A percentile compares a stretch with the other conserved stretches of the same genome.
phyloP scores from a whole-genome alignment of 805 yeast genomes.

The Candida boidinii region DNA sequence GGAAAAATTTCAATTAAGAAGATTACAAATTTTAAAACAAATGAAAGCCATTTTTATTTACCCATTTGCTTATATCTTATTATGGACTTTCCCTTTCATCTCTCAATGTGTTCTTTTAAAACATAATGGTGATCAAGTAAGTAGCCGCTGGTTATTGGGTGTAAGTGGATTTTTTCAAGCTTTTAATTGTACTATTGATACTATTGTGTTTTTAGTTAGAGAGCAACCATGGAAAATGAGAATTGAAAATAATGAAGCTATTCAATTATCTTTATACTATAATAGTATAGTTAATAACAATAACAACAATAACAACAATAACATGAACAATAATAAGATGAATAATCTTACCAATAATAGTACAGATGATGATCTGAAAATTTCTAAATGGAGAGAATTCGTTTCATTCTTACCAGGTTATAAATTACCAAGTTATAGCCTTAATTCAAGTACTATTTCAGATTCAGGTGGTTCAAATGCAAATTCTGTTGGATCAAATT shows the following conservation, averaged over 20 bases:
- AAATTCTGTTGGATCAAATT: too few species aligned
- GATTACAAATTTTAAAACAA: constrained; percentile 64
- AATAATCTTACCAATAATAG: too few species aligned
- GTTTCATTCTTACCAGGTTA: constrained; percentile 22
- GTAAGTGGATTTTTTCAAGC: constrained; percentile 76
- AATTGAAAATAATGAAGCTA: constrained; percentile 16
- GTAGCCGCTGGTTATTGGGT: constrained; percentile 62
- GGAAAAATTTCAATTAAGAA: constrained; percentile 51
- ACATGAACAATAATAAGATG: too few species aligned
- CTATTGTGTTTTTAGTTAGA: constrained; percentile 63
- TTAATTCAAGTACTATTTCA: too few species aligned
- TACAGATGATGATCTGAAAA: too few species aligned
- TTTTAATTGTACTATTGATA: constrained; percentile 69
- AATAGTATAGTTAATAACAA: too few species aligned
- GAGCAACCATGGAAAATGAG: constrained; percentile 67
- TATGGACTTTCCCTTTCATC: constrained; percentile 79
- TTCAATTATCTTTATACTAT: too few species aligned
- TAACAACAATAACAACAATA: too few species aligned
- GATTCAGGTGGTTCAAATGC: too few species aligned
- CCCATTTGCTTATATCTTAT: constrained; percentile 70
- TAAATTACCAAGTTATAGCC: constrained; percentile 5
- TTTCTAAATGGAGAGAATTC: too few species aligned
- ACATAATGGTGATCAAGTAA: constrained; percentile 37
- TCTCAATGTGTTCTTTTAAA: constrained; percentile 45
- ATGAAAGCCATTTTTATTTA: constrained; percentile 74